Evolutionary conservation across 371 early-diverging fungal species (phyloP).

Genomic region (Lichtheimia ornata): DNA sequence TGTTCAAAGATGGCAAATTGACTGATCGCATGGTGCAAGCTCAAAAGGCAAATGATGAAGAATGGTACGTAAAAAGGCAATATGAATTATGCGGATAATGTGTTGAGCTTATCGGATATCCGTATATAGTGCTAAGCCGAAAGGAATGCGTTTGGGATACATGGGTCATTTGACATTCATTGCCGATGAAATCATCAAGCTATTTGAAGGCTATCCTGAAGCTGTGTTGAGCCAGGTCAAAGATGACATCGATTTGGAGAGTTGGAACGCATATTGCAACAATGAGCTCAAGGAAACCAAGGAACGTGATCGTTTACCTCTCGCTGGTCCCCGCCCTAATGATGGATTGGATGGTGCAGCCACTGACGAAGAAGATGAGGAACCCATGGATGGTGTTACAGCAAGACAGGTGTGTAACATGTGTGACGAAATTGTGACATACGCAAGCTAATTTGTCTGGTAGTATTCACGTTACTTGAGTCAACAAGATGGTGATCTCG

Average conservation of each 20-base stretch:
- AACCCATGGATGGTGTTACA: constrained; percentile 20
- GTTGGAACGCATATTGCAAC: constrained; percentile 87
- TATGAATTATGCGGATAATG: background rate
- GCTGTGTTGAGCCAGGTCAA: constrained; percentile 54
- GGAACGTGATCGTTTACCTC: constrained; percentile 85
- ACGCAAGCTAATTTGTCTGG: background rate
- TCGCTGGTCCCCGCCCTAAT: constrained; percentile 84
- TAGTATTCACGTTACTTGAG: constrained; percentile 23
- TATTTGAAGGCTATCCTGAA: constrained; percentile 73
- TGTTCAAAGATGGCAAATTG: constrained; percentile 76
- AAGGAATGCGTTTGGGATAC: constrained; percentile 91
- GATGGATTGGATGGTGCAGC: constrained; percentile 24
- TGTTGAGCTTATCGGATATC: too few species aligned
- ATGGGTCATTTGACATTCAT: constrained; percentile 98
- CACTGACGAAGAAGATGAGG: constrained; percentile 29
- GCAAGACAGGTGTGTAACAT: constrained; percentile 18
- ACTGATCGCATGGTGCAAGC: constrained; percentile 42
- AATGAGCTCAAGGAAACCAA: constrained; percentile 80
- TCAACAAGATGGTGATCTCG: constrained; percentile 21
- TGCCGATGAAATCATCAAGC: constrained; percentile 89
- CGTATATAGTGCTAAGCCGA: constrained; percentile 64
- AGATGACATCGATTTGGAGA: constrained; percentile 70
- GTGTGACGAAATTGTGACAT: background rate
- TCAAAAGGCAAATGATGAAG: constrained; percentile 40
- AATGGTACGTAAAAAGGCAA: constrained; percentile 23